Base-by-base conservation (phyloP, 2,329 filamentous ascomycete species). In the Alternaria consortialis region DNA sequence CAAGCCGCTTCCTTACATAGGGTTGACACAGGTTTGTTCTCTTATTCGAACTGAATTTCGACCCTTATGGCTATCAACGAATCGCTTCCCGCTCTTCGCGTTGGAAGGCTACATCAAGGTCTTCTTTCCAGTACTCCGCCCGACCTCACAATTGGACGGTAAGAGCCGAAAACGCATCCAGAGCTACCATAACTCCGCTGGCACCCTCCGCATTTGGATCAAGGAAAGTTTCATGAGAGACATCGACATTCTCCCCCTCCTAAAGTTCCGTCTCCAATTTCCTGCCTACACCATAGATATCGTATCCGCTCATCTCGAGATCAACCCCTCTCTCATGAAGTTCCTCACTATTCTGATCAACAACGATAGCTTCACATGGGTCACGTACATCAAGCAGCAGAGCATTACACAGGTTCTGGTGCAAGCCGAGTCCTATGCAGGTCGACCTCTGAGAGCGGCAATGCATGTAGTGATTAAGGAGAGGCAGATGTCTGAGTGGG, bases 1-100 rank as follows among this genome's bases (percentile, higher is more conserved):
- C 17, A 48, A 31, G 23, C 55, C 56, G 1, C 59, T 74, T 12
- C 71, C 72, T 4, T 71, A 64, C 52, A 60, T 72, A 7, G 60
- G 56, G 13, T 37, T 73, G 2, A 71, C 68, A 1, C 73, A 76
- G 40, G 58, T 58, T 0, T 74, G 69, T 40, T 23, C 52, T 8
- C 53, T 59, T 9, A 67, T 75, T 8, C 69, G 73, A n/a, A 58
- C 56, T 4, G 73, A 74, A 15, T 75, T 76, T 27, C 70, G 69
- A 17, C 62, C 64, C 2, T 59, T 62, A 23, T 76, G 73, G 71
- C 54, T 74, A n/a, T 58, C 65, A 0, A 62, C 56, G 0, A 66
- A 74, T 40, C 53, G 46, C 2, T 66, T 74, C n/a, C 66, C 65
- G 3, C 56, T 74, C 2, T 60, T 43, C 27, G 60, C 60, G 1